phyloP scores from a whole-genome alignment of 805 yeast species.

The Candida sonorensis region DNA sequence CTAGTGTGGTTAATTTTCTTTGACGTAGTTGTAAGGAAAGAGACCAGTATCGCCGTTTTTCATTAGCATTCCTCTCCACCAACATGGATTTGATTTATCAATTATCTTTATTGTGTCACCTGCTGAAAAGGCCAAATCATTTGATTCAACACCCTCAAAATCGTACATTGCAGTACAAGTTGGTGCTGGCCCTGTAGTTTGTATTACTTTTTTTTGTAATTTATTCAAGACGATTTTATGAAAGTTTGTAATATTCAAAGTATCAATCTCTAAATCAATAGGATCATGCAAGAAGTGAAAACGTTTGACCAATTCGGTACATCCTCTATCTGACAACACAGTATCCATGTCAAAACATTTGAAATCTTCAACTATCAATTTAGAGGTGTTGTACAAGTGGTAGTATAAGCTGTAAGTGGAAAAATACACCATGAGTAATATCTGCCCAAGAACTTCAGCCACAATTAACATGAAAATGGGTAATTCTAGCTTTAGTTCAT shows the following conservation, averaged over 20 bases:
- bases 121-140: conserved; percentile 36
- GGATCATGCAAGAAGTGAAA: conserved; percentile 6
- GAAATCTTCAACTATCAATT: conserved; percentile 6
- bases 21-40: conserved; percentile 42
- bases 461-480: conserved; percentile 36
- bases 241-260: conserved; percentile 11
- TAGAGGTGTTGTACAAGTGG: conserved; percentile 8
- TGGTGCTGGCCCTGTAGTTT: conserved; percentile 8
- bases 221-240: conserved; percentile 10
- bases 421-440: conserved; percentile 31
- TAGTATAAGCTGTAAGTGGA: conserved; percentile 29
- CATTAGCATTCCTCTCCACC: conserved; percentile 43
- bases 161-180: conserved; percentile 34
- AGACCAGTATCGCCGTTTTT: conserved; percentile 34
- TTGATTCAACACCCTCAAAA: conserved; percentile 30
- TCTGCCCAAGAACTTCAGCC: conserved; percentile 24
- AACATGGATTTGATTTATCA: conserved; percentile 31
- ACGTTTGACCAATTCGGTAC: conserved; percentile 2
- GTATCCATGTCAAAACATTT: conserved; percentile 4
- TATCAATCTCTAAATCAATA: conserved; percentile 4
- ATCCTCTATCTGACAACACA: conserved; percentile 4
- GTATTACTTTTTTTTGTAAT: conserved; percentile 12
- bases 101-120: conserved; percentile 39
- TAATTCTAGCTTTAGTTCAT: conserved; percentile 36
- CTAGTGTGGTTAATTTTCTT: too few species aligned